Evolutionary conservation across 495 filamentous ascomycete genomes (phyloP), one percentile per base, ranked within the genome.

Genomic region (Thozetella sp.): DNA sequence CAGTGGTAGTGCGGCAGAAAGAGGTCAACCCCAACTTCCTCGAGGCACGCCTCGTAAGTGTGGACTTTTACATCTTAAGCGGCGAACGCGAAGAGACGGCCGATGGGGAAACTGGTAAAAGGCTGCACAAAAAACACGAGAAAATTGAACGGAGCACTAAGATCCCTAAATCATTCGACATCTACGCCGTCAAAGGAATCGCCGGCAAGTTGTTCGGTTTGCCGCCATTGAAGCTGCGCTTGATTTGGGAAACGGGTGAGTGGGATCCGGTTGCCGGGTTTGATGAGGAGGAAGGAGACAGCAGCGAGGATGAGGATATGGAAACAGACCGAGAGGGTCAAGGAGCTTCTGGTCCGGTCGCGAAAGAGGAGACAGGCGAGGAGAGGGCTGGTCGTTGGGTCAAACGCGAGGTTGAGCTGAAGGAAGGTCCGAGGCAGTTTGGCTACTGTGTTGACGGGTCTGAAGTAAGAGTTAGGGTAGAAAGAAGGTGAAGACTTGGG

Each of bases 171-270:
- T 82, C 84, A 2, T 87, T 92, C 67, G 86, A 90, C 62, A 85
- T 90, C n/a, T 97, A 96, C 63, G 82, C 83, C 20, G 79, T 97
- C 22, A 90, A 95, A 67, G 90, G 89, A 0, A 76, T 96, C 17
- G 89, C 89, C 0, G 90, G 88, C 4, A 85, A 84, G 57, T 67
- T 89, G 62, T 93, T 96, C 70, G 79, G 77, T 9, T 65, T 93
- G 25, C 67, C 72, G 50, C 89, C 92, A 12, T 78, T 90, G 64
- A 71, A 75, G 37, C 72, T 93, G 51, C 78, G 81, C 58, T 65
- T 99, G 56, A 73, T 93, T 13, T 91, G 87, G 87, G 90, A 95
- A 74, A 94, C 92, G 19, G 88, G 91, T 54, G 90, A 96, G 69
- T 88, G 86, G 84, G 92, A 96, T 75, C 90, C 91, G 1, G 84